Evolutionary conservation across 2,329 filamentous ascomycete species (phyloP).

Genomic region (Sclerotinia nivalis): DNA sequence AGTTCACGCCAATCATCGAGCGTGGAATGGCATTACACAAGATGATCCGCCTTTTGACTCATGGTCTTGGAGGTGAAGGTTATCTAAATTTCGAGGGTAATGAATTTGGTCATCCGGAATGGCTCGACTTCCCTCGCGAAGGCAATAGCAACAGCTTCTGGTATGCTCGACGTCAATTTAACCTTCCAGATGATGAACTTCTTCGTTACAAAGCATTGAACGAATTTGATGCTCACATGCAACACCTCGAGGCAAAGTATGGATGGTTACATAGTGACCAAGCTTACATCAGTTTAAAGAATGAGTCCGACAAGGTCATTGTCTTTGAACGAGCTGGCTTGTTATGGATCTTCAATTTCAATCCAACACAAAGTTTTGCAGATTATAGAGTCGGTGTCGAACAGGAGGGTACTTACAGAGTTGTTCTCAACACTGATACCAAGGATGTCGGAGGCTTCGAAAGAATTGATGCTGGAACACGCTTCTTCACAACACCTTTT

Average conservation of each 20-base stretch:
- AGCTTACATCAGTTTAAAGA: conserved; percentile 90
- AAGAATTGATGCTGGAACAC: conserved; percentile 74
- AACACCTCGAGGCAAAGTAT: conserved; percentile 80
- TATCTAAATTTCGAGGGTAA: conserved; percentile 99
- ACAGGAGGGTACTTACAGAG: conserved; percentile 77
- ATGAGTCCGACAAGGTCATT: conserved; percentile 90
- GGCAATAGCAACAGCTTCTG: conserved; percentile 93
- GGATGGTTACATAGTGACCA: conserved; percentile 86
- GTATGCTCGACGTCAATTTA: conserved; percentile 91
- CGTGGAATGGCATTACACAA: conserved; percentile 93
- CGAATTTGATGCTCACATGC: conserved; percentile 92
- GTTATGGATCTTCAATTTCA: conserved; percentile 96
- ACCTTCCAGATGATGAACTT: conserved; percentile 81
- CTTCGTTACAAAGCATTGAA: conserved; percentile 91
- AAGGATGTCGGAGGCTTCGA: conserved; percentile 76
- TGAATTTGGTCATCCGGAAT: conserved; percentile 97
- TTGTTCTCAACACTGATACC: conserved; percentile 81
- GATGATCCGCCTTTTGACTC: conserved; percentile 93
- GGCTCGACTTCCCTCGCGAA: conserved; percentile 95
- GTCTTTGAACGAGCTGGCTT: conserved; percentile 92
- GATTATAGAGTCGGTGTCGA: conserved; percentile 94
- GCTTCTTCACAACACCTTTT: conserved; percentile 90
- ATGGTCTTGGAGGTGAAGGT: conserved; percentile 88
- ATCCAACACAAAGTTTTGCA: conserved; percentile 78
- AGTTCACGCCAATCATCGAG: conserved; percentile 85